These are phyloP conservation scores for Leccinum rimulosum DNA, from an alignment of 768 basidiomycete genomes.

Conservation along the genomic window DNA sequence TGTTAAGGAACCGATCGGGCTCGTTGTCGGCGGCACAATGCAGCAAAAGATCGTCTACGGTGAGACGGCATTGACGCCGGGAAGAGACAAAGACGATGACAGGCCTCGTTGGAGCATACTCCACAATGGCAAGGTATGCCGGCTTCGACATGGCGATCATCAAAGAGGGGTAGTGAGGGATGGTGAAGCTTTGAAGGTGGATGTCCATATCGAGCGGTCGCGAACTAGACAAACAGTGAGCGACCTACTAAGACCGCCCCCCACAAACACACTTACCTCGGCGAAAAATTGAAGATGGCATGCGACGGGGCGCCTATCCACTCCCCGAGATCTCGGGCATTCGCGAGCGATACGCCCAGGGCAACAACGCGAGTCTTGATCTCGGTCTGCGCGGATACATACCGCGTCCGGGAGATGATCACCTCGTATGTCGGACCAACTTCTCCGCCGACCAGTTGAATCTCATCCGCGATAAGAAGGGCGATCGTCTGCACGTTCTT, in stretches of 20 bases:
- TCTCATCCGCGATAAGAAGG: constrained; percentile 90
- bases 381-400: constrained; percentile 92
- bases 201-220: constrained; percentile 98
- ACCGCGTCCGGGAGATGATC: constrained; percentile 93
- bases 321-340: constrained; percentile 93
- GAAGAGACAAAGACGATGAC: constrained; percentile 93
- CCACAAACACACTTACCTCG: constrained; percentile 50
- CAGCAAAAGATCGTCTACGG: constrained; percentile 85
- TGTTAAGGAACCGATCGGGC: constrained; percentile 83
- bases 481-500: constrained; percentile 96
- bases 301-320: constrained; percentile 97
- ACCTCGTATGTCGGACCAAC: constrained; percentile 97
- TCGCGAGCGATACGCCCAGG: constrained; percentile 91
- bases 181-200: constrained; percentile 91
- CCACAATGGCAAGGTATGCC: constrained; percentile 87
- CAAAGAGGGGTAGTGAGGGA: constrained; percentile 96
- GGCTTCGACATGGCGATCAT: constrained; percentile 99
- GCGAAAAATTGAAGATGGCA: constrained; percentile 97
- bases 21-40: constrained; percentile 89
- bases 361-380: constrained; percentile 92
- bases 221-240: constrained; percentile 49
- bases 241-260: too few relatives aligned
- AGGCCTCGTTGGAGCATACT: constrained; percentile 82
- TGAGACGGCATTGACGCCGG: constrained; percentile 89
- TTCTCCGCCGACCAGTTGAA: constrained; percentile 93